phyloP scores from a whole-genome alignment of 169 alveolate genomes.

The Hammondia hammondi region DNA sequence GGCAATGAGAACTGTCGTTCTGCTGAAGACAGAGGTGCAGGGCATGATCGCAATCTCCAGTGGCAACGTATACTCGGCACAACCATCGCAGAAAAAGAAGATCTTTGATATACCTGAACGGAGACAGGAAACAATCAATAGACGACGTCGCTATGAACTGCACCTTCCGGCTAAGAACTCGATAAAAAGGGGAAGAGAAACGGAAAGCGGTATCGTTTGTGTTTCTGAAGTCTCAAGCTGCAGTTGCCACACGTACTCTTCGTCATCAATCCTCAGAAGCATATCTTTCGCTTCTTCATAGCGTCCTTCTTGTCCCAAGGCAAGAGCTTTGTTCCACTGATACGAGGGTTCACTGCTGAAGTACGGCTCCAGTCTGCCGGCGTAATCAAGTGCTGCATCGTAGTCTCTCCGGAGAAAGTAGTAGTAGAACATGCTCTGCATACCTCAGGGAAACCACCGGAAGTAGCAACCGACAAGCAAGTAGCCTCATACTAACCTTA shows the following conservation, averaged over 20 bases:
- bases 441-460: not conserved
- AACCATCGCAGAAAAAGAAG: constrained; percentile 21
- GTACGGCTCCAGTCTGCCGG: not conserved
- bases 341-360: not conserved
- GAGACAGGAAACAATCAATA: not conserved
- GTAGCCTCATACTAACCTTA: too few species aligned
- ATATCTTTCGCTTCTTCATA: not conserved
- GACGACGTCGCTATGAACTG: too few species aligned
- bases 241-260: not conserved
- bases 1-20: not conserved
- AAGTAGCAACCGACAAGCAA: not conserved
- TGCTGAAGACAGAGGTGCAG: constrained; percentile 3
- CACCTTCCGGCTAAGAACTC: too few species aligned
- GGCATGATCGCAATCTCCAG: constrained; percentile 8
- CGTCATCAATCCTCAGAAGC: not conserved
- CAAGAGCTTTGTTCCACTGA: constrained; percentile 20
- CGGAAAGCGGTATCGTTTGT: too few species aligned
- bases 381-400: constrained; percentile 29
- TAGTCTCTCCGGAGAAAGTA: constrained; percentile 17
- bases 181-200: too few species aligned
- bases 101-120: not conserved
- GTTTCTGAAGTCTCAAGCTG: too few species aligned
- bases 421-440: constrained; percentile 36
- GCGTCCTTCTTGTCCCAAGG: not conserved
- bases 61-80: constrained; percentile 16